Evolutionary conservation across 1,284 basidiomycete genomes (phyloP).

Genomic region (Moesziomyces globuligerus): DNA sequence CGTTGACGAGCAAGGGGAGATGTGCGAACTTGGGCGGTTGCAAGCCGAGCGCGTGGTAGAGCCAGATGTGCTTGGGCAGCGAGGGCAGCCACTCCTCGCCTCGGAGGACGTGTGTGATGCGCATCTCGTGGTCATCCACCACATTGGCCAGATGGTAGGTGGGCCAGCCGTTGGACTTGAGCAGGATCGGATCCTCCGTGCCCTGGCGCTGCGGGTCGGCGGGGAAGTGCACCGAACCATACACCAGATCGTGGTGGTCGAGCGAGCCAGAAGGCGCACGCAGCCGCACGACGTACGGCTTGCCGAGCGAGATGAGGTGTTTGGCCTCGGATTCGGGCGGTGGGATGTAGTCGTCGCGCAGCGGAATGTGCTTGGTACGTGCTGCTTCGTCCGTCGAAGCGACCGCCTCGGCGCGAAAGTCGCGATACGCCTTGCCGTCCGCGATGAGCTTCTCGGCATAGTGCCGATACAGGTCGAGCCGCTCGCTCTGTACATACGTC

Average conservation of each 20-base stretch:
- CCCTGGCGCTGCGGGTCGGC: conserved; percentile 62
- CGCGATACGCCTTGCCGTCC: conserved; percentile 90
- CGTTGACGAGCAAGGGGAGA: conserved; percentile 87
- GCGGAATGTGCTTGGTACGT: conserved; percentile 74
- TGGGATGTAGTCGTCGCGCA: conserved; percentile 82
- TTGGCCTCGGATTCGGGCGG: conserved; percentile 80
- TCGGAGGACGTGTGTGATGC: conserved; percentile 91
- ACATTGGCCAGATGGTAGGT: conserved; percentile 97
- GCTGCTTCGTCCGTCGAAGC: conserved; percentile 72
- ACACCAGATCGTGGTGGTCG: conserved; percentile 75
- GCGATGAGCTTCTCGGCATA: conserved; percentile 81
- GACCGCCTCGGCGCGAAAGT: conserved; percentile 81
- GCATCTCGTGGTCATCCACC: conserved; percentile 95
- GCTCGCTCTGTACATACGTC: conserved; percentile 77
- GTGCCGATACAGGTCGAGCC: conserved; percentile 81
- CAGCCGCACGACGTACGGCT: conserved; percentile 83
- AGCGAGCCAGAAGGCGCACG: conserved; percentile 10
- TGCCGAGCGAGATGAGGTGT: conserved; percentile 77
- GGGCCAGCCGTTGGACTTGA: conserved; percentile 92
- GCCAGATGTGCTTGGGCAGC: conserved; percentile 87
- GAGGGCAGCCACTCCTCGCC: conserved; percentile 99
- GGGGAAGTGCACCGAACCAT: conserved; percentile 76
- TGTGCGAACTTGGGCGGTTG: conserved; percentile 85
- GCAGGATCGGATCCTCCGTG: conserved; percentile 85
- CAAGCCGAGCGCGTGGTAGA: conserved; percentile 83